Conservation (phyloP, 257 asterid species). For the Eucommia ulmoides region DNA sequence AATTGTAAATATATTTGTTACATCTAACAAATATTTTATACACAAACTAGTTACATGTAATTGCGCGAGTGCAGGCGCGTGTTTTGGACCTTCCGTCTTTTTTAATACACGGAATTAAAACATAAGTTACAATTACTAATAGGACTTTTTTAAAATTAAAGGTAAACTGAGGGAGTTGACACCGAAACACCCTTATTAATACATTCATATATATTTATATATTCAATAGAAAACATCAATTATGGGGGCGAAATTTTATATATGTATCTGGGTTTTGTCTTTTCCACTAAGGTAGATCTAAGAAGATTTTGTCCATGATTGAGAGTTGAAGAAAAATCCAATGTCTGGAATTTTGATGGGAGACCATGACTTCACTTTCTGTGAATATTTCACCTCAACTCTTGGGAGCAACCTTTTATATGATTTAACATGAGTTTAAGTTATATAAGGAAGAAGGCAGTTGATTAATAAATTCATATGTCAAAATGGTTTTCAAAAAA, state of each 20-base stretch:
- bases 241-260: neutral
- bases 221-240: neutral
- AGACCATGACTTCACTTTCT: neutral
- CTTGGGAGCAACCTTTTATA: neutral
- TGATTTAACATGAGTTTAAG: neutral
- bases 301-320: neutral
- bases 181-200: neutral
- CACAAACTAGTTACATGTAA: too few relatives aligned
- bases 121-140: too few relatives aligned
- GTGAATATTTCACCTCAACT: neutral
- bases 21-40: too few relatives aligned
- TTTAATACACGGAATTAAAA: too few relatives aligned
- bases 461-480: too few relatives aligned
- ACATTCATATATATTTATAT: too few relatives aligned
- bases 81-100: too few relatives aligned
- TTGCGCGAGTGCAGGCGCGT: too few relatives aligned
- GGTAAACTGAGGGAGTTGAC: too few relatives aligned
- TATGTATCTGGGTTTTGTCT: neutral
- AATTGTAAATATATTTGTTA: too few relatives aligned
- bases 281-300: conserved; percentile 3
- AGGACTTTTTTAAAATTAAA: too few relatives aligned
- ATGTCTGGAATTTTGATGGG: neutral
- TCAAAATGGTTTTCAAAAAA: too few relatives aligned
- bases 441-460: neutral
- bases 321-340: neutral